Conservation (phyloP, 2,329 filamentous ascomycete species). For the Monosporascus sp. region DNA sequence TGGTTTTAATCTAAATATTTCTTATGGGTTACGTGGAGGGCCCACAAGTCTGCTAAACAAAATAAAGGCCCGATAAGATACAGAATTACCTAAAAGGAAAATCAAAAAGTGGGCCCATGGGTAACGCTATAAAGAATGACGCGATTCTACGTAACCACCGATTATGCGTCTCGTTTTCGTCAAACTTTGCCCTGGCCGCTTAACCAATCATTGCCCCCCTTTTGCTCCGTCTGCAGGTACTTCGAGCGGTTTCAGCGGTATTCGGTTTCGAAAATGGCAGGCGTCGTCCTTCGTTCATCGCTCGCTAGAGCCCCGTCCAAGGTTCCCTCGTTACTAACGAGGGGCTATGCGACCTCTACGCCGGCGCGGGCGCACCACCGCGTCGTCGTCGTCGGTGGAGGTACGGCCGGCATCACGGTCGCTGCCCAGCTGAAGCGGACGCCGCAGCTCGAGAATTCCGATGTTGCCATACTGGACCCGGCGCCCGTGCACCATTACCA, state of each 20-base stretch:
- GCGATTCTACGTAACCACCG: slow-evolving; percentile 15
- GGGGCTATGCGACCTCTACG: slow-evolving; percentile 23
- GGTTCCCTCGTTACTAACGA: slow-evolving; percentile 3
- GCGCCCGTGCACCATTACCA: slow-evolving; percentile 30
- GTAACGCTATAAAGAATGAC: slow-evolving; percentile 1
- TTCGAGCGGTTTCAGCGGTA: neutral
- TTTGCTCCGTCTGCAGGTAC: neutral
- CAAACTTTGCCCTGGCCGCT: neutral
- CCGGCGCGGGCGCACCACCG: slow-evolving; percentile 44
- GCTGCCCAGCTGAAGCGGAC: slow-evolving; percentile 58
- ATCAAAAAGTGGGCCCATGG: neutral
- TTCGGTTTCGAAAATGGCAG: slow-evolving; percentile 7
- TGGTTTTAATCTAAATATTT: too few relatives aligned
- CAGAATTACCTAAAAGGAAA: neutral
- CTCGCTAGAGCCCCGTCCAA: slow-evolving; percentile 12
- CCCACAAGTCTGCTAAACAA: too few relatives aligned
- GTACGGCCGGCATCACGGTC: slow-evolving; percentile 58
- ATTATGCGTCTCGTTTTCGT: neutral
- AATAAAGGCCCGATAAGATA: neutral
- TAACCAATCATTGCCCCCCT: neutral
- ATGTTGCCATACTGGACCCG: slow-evolving; percentile 31
- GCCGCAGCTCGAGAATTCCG: slow-evolving; percentile 22
- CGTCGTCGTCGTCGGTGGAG: slow-evolving; percentile 62
- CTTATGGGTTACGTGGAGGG: too few relatives aligned
- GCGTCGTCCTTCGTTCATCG: slow-evolving; percentile 8